Base-by-base conservation (phyloP, 2,329 filamentous ascomycete genomes). In the Conoideocrella luteorostrata region DNA sequence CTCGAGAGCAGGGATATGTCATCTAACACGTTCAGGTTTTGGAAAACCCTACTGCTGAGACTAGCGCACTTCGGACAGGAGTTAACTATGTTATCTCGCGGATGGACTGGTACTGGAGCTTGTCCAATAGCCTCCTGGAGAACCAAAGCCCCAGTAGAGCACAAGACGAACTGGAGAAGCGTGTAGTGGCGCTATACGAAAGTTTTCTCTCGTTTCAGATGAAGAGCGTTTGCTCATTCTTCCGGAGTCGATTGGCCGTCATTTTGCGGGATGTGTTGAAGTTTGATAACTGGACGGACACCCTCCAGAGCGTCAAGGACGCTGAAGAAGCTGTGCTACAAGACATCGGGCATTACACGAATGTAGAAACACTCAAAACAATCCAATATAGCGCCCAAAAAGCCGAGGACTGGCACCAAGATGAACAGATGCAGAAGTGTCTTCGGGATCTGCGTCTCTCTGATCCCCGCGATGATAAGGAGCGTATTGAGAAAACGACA, bases 161-260 rank as follows among this genome's bases (percentile, higher is more conserved):
- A n/a, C n/a, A n/a, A n/a, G n/a, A n/a, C n/a, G n/a, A n/a, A n/a
- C 41, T 68, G 4, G 50, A 64, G 41, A 45, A 51, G 5, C 40
- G 43, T 3, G 52, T 70, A n/a, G 34, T 63, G 13, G 30, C 55
- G 10, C 61, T 71, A n/a, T 72, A 68, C 48, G 50, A 62, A 44
- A 56, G 52, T 34, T 57, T 71, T n/a, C 59, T 71, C 5, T 36
- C 50, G 2, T 70, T 66, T 51, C 59, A 65, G 51, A 68, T 70
- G 49, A 66, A 63, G 46, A 70, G 64, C 41, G 50, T 66, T 22
- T 64, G 55, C 37, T 58, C 54, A 3, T 69, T 63, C 49, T 59
- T 63, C 44, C 58, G 58, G 2, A 54, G 61, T 22, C 54, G 52
- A 36, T 47, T 45, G 9, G 11, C 52, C 6, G 55, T 53, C 10